Percentiles rank a stretch among this genome's conserved stretches.
phyloP scores from a whole-genome alignment of 2,329 filamentous ascomycete species.

The Botryosphaeria agaves region DNA sequence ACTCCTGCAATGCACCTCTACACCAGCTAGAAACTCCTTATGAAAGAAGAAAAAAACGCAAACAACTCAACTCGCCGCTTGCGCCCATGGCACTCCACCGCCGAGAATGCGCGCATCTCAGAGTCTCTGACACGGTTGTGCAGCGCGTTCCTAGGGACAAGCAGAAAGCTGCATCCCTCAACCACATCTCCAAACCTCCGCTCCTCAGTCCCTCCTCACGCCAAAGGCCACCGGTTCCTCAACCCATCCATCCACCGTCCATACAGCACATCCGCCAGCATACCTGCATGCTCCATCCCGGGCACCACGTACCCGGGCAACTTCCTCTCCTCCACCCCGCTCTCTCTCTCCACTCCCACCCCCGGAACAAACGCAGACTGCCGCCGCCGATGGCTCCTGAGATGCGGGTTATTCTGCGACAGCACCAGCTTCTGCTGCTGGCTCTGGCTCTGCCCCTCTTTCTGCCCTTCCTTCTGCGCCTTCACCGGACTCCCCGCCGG shows the following conservation, averaged over 20 bases:
- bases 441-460: slow-evolving; percentile 9
- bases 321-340: slow-evolving; percentile 32
- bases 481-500: background rate
- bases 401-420: slow-evolving; percentile 68
- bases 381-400: slow-evolving; percentile 59
- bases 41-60: too few species aligned
- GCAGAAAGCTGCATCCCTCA: background rate
- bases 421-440: slow-evolving; percentile 50
- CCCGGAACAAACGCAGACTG: slow-evolving; percentile 27
- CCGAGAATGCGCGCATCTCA: too few species aligned
- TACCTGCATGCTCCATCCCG: slow-evolving; percentile 84
- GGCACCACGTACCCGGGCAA: slow-evolving; percentile 41
- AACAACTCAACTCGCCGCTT: too few species aligned
- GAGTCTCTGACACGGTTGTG: too few species aligned
- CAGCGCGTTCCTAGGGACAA: background rate
- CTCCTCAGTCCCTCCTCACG: too few species aligned
- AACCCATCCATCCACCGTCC: slow-evolving; percentile 78
- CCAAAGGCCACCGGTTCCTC: slow-evolving; percentile 28
- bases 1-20: too few species aligned
- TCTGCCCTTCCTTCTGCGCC: background rate
- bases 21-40: too few species aligned
- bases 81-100: too few species aligned
- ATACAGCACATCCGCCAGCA: slow-evolving; percentile 82
- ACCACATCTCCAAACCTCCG: too few species aligned
- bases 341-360: slow-evolving; percentile 29